Base-by-base conservation (phyloP, 1,284 basidiomycete species). In the Stereum hirsutum region DNA sequence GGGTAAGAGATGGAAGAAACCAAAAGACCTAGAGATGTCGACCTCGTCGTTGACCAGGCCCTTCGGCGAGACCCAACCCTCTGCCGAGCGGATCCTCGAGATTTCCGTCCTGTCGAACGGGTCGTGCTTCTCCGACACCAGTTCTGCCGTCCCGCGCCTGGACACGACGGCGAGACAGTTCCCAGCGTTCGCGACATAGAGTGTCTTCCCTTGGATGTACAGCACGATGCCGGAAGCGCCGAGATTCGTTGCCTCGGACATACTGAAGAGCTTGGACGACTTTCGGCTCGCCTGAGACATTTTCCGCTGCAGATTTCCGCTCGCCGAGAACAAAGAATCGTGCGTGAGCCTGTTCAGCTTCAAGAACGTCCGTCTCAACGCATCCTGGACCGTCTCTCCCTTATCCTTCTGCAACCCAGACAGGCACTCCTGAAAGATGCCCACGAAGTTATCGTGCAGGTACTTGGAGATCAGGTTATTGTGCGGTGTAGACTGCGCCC, bases 61-160 rank as follows among this genome's bases (percentile, higher is more conserved):
- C 49, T 87, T 82, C n/a, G 91, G 87, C 4, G 93, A 93, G 30
- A 99, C 86, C 89, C 91, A 99, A 0, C 93, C 94, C 62, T 98
- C 96, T 2, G 93, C 90, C 0, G 79, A 71, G 25, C 96, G 82
- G 49, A 99, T 97, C 17, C 94, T 76, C 14, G 74, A 72, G 2
- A 85, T 91, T 65, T 99, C 96, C 15, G 70, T 68, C 20, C 84
- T 76, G 56, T 96, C 89, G 46, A 92, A 92, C 0, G 96, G 95
- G 49, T 95, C 89, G 58, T 99, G 96, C 54, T 83, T 81, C 53
- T 70, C 75, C 19, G 92, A 89, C 26, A 97, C 68, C 14, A 86
- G 63, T 42, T 85, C 68, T 0, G 91, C 88, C 17, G 78, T 75
- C 1, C 91, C 92, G 40, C 87, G 83, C 37, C 78, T 71, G 6